These are phyloP conservation scores for Elsinoe fawcettii DNA, from an alignment of 2,329 filamentous ascomycete genomes.

Conservation along the genomic window DNA sequence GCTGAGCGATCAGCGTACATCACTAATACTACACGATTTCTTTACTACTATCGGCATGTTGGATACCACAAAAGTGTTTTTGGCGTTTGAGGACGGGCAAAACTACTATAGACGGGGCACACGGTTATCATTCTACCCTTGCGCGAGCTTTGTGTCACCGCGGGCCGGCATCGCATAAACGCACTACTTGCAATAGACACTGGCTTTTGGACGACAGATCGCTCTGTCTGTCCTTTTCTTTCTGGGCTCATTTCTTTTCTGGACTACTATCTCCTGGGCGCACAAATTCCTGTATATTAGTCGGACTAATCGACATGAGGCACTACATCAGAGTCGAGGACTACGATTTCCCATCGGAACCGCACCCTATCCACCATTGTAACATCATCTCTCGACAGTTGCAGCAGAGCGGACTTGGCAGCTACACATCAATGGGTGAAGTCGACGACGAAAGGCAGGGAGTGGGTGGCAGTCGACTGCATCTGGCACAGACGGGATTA, in stretches of 20 bases:
- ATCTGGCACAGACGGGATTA: neutral
- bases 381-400: neutral
- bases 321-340: neutral
- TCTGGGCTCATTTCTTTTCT: neutral
- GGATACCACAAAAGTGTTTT: slow-evolving; percentile 15
- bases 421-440: neutral
- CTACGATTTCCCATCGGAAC: neutral
- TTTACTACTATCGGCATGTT: neutral
- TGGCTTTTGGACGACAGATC: neutral
- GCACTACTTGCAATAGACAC: slow-evolving; percentile 6
- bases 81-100: neutral
- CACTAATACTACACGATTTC: slow-evolving; percentile 12
- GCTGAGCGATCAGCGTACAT: slow-evolving; percentile 6
- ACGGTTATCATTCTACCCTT: neutral
- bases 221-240: neutral
- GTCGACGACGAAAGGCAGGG: neutral
- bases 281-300: slow-evolving; percentile 7
- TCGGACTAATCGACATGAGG: neutral
- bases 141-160: slow-evolving; percentile 7
- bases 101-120: slow-evolving; percentile 4
- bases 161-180: slow-evolving; percentile 10
- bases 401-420: neutral
- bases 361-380: neutral
- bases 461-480: neutral
- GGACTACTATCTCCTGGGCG: slow-evolving; percentile 2